Percentiles rank a stretch among this genome's conserved stretches.
phyloP scores from a whole-genome alignment of 768 basidiomycete genomes.

The Tulasnella sp. region DNA sequence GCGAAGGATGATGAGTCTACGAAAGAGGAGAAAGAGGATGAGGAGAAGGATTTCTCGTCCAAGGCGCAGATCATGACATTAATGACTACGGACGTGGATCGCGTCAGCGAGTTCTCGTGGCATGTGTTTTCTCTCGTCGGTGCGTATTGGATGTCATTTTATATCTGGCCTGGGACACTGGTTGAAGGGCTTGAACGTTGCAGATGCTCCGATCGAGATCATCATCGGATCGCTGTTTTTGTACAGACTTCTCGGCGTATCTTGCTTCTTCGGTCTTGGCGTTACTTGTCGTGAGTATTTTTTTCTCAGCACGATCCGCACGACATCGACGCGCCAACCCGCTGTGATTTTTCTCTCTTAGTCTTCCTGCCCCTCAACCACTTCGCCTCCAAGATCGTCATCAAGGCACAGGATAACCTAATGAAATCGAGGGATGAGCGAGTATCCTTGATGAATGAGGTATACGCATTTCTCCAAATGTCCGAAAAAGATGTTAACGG shows the following conservation, averaged over 20 bases:
- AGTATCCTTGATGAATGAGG: conserved; percentile 84
- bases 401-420: conserved; percentile 67
- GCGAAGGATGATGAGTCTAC: not conserved
- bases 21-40: conserved; percentile 9
- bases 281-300: conserved; percentile 41
- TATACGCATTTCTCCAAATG: conserved; percentile 21
- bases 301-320: not conserved
- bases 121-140: conserved; percentile 67
- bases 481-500: not conserved
- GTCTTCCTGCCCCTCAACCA: conserved; percentile 66
- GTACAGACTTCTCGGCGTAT: conserved; percentile 66
- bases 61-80: conserved; percentile 85
- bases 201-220: conserved; percentile 72
- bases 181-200: not conserved
- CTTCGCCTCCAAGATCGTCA: conserved; percentile 68
- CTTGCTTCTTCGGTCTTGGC: conserved; percentile 66
- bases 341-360: conserved; percentile 4
- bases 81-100: conserved; percentile 90
- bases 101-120: conserved; percentile 77
- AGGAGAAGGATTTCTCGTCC: conserved; percentile 41
- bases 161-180: no score
- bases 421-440: conserved; percentile 91
- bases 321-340: not conserved
- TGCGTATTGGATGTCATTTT: conserved; percentile 25
- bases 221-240: conserved; percentile 63